Conservation (phyloP, 208 protist genomes). For the Trypanosoma conorhini region DNA sequence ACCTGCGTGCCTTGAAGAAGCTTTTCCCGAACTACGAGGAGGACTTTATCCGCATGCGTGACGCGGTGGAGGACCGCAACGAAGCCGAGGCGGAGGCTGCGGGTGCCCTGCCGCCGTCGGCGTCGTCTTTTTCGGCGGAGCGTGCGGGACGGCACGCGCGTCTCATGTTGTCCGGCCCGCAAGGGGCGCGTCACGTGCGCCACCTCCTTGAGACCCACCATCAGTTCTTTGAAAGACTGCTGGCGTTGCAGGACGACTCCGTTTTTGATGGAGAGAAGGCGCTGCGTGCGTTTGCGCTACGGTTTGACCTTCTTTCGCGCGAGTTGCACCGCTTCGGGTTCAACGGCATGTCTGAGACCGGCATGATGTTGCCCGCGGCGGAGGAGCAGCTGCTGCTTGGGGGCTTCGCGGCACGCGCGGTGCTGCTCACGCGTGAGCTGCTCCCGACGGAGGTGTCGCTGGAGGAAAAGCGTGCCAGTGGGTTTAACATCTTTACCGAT, state of each 20-base stretch:
- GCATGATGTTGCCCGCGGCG: conserved; percentile 8
- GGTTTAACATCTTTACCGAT: conserved; percentile 93
- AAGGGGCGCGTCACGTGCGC: conserved; percentile 63
- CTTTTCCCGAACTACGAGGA: conserved; percentile 95
- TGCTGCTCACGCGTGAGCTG: conserved; percentile 45
- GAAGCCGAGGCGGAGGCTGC: conserved; percentile 26
- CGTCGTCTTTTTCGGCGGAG: conserved; percentile 4
- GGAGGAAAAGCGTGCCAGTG: conserved; percentile 44
- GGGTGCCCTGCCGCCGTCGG: neutral
- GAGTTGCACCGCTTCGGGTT: conserved; percentile 45
- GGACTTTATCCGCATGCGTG: conserved; percentile 72
- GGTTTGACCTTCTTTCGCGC: conserved; percentile 69
- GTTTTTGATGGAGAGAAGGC: conserved; percentile 28
- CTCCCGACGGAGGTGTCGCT: conserved; percentile 24
- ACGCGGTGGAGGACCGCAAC: conserved; percentile 36
- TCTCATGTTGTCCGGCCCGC: conserved; percentile 68
- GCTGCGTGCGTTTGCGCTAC: conserved; percentile 45
- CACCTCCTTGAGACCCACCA: conserved; percentile 70
- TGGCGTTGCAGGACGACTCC: conserved; percentile 29
- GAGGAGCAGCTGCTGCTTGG: conserved; percentile 75
- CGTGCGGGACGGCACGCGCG: conserved; percentile 68
- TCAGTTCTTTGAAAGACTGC: conserved; percentile 67
- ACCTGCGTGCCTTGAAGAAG: conserved; percentile 80
- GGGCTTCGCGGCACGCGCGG: conserved; percentile 70
- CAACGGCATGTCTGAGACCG: conserved; percentile 6